Conservation (phyloP, 2,329 filamentous ascomycete genomes). For the Nigrograna mackinnonii region DNA sequence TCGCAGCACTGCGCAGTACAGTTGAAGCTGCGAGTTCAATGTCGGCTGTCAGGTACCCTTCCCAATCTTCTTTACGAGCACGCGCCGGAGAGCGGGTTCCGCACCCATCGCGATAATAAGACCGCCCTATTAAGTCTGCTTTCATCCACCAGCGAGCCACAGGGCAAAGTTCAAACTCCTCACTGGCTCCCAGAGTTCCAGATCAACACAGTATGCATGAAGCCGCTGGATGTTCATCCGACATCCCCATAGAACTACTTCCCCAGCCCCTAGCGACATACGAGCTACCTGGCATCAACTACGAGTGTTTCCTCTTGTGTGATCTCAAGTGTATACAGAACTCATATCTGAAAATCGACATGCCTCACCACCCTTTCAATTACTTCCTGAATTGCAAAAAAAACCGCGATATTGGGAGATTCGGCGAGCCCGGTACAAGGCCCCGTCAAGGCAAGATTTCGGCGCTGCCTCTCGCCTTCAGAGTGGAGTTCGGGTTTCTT, state of each 20-base stretch:
- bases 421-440: too few relatives aligned
- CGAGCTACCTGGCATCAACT: slow-evolving; percentile 10
- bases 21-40: slow-evolving; percentile 9
- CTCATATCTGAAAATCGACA: too few relatives aligned
- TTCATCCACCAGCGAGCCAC: slow-evolving; percentile 19
- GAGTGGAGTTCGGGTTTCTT: slow-evolving; percentile 8
- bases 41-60: slow-evolving; percentile 23
- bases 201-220: slow-evolving; percentile 13
- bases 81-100: slow-evolving; percentile 24
- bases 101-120: slow-evolving; percentile 17
- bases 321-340: too few relatives aligned
- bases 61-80: slow-evolving; percentile 16
- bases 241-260: slow-evolving; percentile 1
- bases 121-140: slow-evolving; percentile 15
- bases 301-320: too few relatives aligned
- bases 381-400: slow-evolving; percentile 7
- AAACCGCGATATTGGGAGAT: too few relatives aligned
- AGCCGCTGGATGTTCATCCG: slow-evolving; percentile 7
- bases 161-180: slow-evolving; percentile 6
- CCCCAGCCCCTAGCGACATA: slow-evolving; percentile 15
- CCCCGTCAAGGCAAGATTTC: too few relatives aligned
- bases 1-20: background rate
- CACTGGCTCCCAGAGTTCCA: slow-evolving; percentile 16
- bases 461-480: background rate
- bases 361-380: too few relatives aligned